Evolutionary conservation across 225 moss, liverwort and hornwort species (phyloP), one percentile per base, ranked within the genome.

Genomic region (Polytrichum formosum): DNA sequence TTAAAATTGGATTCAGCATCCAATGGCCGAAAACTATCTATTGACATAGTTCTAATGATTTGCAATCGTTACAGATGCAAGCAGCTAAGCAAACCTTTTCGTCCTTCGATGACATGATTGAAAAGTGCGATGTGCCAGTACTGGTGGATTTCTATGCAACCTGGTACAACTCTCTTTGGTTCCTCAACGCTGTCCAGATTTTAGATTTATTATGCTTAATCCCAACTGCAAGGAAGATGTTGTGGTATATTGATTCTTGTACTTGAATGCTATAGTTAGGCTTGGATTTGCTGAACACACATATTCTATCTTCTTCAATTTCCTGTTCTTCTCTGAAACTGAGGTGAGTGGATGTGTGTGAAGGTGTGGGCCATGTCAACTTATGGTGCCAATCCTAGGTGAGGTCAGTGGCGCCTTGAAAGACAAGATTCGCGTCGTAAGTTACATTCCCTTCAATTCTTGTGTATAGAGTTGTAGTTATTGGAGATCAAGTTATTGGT

Each of bases 361-460:
- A 73, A 98, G 94, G 98, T 98, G 98, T 73, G 98, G 98, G 63
- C 98, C 98, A 54, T 98, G 98, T 72, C 98, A 98, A 65, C 76
- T 90, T 67, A 98, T 98, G 98, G 91, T 88, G 77, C 91, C 98
- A n/a, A 79, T 98, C 84, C 68, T 94, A 54, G 83, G 79, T 21
- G 87, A 94, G 33, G 98, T 94, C 71, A 87, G 84, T 71, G 37
- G 55, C 18, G 76, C 70, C 46, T 75, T 98, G 88, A 88, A 87
- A 77, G 87, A 89, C 55, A 85, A 86, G 81, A 73, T 98, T 77
- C 90, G 82, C 54, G 76, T 92, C 80, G 98, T 98, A 86, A 90
- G 96, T 83, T 61, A 56, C 33, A 28, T 78, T 33, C 37, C 66
- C 60, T 64, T 28, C 26, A 53, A 56, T 55, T 16, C 5, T 55